Percentiles rank a stretch among this genome's conserved stretches.
These are phyloP conservation scores for Penicillium longicatenatum DNA, from an alignment of 495 filamentous ascomycete genomes.

Conservation along the genomic window DNA sequence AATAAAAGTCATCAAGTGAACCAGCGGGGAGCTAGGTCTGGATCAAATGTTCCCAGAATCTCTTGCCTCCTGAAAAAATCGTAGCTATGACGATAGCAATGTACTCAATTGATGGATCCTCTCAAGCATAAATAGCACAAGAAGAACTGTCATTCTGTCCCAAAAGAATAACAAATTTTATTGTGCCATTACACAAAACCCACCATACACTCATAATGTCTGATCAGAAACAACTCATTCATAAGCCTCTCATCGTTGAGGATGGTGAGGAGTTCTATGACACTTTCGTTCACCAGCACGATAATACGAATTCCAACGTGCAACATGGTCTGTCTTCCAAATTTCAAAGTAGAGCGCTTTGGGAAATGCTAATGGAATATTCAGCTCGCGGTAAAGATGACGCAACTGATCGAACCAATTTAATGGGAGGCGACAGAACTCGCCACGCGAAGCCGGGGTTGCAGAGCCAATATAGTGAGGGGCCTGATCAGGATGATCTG, in stretches of 20 bases:
- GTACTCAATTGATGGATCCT: not conserved
- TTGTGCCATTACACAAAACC: too few species aligned
- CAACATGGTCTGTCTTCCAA: not conserved
- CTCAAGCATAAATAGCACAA: not conserved
- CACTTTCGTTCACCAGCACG: not conserved
- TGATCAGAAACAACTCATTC: not conserved
- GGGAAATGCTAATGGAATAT: not conserved
- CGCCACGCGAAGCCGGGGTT: conserved; percentile 10
- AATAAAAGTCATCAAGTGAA: too few species aligned
- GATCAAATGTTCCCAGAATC: not conserved
- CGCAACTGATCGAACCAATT: conserved; percentile 11
- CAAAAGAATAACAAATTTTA: too few species aligned
- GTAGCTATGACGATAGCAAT: not conserved
- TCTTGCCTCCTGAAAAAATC: not conserved
- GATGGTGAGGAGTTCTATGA: not conserved
- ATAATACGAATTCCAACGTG: not conserved
- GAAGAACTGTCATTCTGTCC: not conserved
- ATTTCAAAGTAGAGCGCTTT: too few species aligned
- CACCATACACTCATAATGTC: not conserved
- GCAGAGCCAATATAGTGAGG: conserved; percentile 10
- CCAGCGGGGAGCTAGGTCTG: not conserved
- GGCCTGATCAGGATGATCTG: conserved; percentile 10
- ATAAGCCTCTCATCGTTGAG: not conserved
- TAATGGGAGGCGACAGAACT: conserved; percentile 3
- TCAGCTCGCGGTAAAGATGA: conserved; percentile 16